A percentile compares a stretch with the other conserved stretches of the same genome.
phyloP scores from a whole-genome alignment of 2,329 filamentous ascomycete genomes.

The Exophiala dermatitidis region DNA sequence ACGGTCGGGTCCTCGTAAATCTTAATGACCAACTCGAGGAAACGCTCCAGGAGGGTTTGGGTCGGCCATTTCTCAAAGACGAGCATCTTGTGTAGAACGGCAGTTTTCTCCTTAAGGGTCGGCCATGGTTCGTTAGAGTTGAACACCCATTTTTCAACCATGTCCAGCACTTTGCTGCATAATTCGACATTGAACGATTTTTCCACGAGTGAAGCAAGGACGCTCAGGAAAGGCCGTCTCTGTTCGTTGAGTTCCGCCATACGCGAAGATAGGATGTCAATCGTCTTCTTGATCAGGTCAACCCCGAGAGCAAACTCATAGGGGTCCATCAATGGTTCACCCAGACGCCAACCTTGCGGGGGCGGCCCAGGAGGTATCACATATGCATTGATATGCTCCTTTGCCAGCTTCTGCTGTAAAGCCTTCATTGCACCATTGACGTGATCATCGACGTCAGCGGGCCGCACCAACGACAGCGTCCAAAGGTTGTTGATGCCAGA shows the following conservation, averaged over 20 bases:
- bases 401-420: slow-evolving; percentile 80
- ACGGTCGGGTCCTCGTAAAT: slow-evolving; percentile 98
- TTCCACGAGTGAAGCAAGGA: slow-evolving; percentile 88
- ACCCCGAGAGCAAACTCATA: slow-evolving; percentile 86
- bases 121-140: slow-evolving; percentile 90
- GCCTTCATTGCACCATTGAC: slow-evolving; percentile 86
- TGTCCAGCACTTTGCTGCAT: slow-evolving; percentile 84
- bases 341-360: slow-evolving; percentile 36
- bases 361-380: slow-evolving; percentile 35
- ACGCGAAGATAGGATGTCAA: slow-evolving; percentile 82
- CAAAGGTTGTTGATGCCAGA: slow-evolving; percentile 89
- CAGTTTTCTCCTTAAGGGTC: slow-evolving; percentile 96
- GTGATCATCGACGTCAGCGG: slow-evolving; percentile 82
- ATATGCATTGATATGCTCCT: slow-evolving; percentile 79
- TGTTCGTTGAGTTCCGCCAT: slow-evolving; percentile 92
- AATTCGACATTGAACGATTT: slow-evolving; percentile 81
- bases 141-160: slow-evolving; percentile 97
- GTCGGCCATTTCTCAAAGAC: slow-evolving; percentile 83
- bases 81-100: slow-evolving; percentile 98
- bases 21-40: slow-evolving; percentile 89
- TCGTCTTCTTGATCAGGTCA: slow-evolving; percentile 85
- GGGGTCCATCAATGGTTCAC: slow-evolving; percentile 49
- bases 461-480: slow-evolving; percentile 79
- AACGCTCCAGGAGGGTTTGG: slow-evolving; percentile 79
- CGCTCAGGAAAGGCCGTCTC: slow-evolving; percentile 85